These are phyloP conservation scores for Purpureocillium lavendulum DNA, from an alignment of 2,329 filamentous ascomycete species.

Conservation along the genomic window DNA sequence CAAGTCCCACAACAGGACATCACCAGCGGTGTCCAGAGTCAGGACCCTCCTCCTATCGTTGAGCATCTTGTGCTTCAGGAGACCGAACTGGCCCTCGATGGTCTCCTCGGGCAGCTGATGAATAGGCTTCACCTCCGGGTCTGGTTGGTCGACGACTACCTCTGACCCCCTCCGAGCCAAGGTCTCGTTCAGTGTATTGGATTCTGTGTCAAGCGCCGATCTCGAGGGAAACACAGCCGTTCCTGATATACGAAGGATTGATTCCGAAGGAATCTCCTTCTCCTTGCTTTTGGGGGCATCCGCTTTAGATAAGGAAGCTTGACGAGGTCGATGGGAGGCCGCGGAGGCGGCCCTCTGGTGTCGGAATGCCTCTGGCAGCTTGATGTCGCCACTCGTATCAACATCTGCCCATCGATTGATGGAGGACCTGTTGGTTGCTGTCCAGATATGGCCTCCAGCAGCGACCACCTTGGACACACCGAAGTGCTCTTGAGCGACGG, in stretches of 20 bases:
- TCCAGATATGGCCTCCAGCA: constrained; percentile 76
- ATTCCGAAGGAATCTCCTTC: constrained; percentile 66
- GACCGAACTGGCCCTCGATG: constrained; percentile 88
- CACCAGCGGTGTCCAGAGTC: constrained; percentile 88
- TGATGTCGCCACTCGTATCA: constrained; percentile 66
- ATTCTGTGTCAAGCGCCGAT: constrained; percentile 44
- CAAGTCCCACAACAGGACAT: constrained; percentile 92
- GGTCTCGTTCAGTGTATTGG: constrained; percentile 37
- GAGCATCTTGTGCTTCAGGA: constrained; percentile 87
- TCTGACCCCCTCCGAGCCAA: constrained; percentile 30
- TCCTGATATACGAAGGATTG: constrained; percentile 76
- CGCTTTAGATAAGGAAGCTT: constrained; percentile 22
- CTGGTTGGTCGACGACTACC: constrained; percentile 16
- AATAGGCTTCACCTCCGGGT: constrained; percentile 46
- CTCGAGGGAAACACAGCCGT: constrained; percentile 66
- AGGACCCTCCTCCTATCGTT: constrained; percentile 86
- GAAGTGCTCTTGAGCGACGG: constrained; percentile 86
- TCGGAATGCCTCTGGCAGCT: constrained; percentile 48
- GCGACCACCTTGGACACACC: constrained; percentile 63
- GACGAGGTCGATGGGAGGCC: constrained; percentile 25
- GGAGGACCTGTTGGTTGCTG: constrained; percentile 79
- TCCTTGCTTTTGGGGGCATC: constrained; percentile 42
- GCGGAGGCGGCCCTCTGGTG: constrained; percentile 39
- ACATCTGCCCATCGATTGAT: constrained; percentile 89
- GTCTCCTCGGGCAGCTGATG: constrained; percentile 65